Evolutionary conservation across 2,329 filamentous ascomycete genomes (phyloP).

Genomic region (Tolypocladium guangdongense): DNA sequence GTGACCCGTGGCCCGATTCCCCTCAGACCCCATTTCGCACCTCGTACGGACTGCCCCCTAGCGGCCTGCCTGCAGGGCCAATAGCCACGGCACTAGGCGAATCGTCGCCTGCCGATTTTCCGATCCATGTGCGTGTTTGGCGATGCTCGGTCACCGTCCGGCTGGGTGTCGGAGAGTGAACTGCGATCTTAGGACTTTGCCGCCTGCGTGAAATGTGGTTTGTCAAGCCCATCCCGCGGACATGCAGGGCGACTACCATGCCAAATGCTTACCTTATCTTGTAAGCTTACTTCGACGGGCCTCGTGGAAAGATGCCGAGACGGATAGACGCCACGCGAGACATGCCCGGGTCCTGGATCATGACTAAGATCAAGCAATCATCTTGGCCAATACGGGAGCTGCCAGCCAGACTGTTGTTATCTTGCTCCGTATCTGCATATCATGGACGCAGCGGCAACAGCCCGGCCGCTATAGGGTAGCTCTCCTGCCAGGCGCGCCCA

Average conservation of each 20-base stretch:
- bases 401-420: too few relatives aligned
- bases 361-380: neutral
- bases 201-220: neutral
- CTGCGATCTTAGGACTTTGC: too few relatives aligned
- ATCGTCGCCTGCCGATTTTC: neutral
- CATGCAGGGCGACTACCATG: neutral
- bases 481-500: too few relatives aligned
- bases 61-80: neutral
- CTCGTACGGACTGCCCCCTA: neutral
- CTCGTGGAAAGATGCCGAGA: neutral
- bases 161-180: neutral
- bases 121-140: neutral
- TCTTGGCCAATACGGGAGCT: too few relatives aligned
- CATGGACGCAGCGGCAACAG: neutral
- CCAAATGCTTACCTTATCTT: too few relatives aligned
- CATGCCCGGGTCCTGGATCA: neutral
- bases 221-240: neutral
- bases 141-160: neutral
- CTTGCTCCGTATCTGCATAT: too few relatives aligned
- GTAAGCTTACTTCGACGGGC: neutral
- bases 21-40: neutral
- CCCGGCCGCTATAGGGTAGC: neutral
- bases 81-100: neutral
- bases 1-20: neutral
- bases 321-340: neutral